Percentiles rank a stretch among this genome's conserved stretches.
These are phyloP conservation scores for Gossypium australe DNA, from an alignment of 345 rosid genomes.

Conservation along the genomic window DNA sequence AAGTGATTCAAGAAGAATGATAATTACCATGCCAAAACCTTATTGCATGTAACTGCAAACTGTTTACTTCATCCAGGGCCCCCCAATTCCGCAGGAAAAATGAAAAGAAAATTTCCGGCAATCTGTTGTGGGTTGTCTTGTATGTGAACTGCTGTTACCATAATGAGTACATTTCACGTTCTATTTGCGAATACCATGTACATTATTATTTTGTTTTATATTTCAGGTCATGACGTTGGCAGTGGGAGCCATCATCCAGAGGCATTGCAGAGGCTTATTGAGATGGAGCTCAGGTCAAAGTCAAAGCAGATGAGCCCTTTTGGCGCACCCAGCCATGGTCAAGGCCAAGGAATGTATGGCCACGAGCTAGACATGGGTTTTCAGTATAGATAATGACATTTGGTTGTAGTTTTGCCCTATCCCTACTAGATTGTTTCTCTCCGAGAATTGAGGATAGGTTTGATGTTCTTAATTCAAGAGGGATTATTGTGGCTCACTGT, in stretches of 20 bases:
- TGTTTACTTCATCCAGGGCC: neutral
- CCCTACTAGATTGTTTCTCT: constrained; percentile 11
- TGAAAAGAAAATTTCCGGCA: neutral
- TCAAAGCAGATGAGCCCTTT: constrained; percentile 50
- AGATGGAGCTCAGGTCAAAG: constrained; percentile 68
- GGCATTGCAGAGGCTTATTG: constrained; percentile 66
- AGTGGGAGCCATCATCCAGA: constrained; percentile 53
- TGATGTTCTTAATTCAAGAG: constrained; percentile 3
- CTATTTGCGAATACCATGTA: neutral
- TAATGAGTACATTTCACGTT: neutral
- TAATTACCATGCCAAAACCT: neutral
- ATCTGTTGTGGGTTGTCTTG: neutral
- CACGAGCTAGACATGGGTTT: constrained; percentile 77
- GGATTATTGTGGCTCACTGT: neutral
- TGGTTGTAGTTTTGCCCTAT: constrained; percentile 12
- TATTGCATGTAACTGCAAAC: neutral
- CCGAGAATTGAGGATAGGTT: neutral
- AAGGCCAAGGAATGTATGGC: constrained; percentile 52
- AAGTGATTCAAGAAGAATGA: neutral
- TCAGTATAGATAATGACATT: constrained; percentile 46
- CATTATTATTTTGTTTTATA: neutral
- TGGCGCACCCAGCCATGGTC: constrained; percentile 42
- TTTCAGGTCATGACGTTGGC: constrained; percentile 46
- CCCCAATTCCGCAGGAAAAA: neutral
- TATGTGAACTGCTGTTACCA: neutral